Conservation (phyloP, 495 filamentous ascomycete species). For the Aspergillus biplanus region DNA sequence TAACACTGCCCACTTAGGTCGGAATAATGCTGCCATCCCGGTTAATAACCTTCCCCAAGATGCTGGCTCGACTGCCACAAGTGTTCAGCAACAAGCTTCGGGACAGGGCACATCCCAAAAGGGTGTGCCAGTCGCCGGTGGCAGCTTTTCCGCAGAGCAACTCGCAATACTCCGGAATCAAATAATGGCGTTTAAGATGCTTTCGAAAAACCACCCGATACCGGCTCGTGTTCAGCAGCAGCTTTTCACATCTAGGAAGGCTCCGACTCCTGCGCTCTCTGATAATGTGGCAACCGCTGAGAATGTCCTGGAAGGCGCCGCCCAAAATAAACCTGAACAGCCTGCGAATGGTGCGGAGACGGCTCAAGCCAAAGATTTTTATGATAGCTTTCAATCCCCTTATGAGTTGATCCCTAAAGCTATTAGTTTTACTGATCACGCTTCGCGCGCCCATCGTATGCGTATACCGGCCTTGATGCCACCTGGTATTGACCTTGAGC, state of each 20-base stretch:
- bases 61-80: constrained; percentile 27
- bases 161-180: constrained; percentile 72
- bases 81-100: constrained; percentile 36
- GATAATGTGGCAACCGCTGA: constrained; percentile 60
- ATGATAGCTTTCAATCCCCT: constrained; percentile 69
- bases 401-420: constrained; percentile 57
- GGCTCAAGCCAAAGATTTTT: constrained; percentile 46
- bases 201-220: constrained; percentile 79
- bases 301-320: constrained; percentile 53
- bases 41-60: constrained; percentile 37
- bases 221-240: constrained; percentile 73
- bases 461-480: constrained; percentile 88
- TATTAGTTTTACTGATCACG: constrained; percentile 82
- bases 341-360: constrained; percentile 37
- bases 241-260: constrained; percentile 72
- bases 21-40: constrained; percentile 52
- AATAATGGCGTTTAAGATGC: constrained; percentile 78
- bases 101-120: constrained; percentile 29
- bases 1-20: constrained; percentile 30
- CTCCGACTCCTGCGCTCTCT: constrained; percentile 59
- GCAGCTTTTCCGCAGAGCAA: constrained; percentile 71
- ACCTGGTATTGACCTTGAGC: constrained; percentile 76
- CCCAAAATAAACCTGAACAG: constrained; percentile 41
- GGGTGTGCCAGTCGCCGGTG: constrained; percentile 43
- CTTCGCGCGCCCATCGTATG: constrained; percentile 67